Evolutionary conservation across 352 stramenopile species (phyloP).

Genomic region (Pythium volutum): DNA sequence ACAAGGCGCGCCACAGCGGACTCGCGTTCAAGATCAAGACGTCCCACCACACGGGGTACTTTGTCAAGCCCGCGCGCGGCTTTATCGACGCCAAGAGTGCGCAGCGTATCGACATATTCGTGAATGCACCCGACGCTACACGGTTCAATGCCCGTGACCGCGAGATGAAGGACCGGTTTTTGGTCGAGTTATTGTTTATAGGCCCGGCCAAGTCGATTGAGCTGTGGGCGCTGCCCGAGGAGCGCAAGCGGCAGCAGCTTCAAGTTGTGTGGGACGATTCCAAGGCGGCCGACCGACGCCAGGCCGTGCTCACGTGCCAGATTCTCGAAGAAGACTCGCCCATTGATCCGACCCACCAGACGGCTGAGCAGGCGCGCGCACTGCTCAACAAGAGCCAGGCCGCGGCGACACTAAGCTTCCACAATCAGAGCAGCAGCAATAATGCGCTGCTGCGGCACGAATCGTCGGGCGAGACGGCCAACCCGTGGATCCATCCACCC

Average conservation of each 20-base stretch:
- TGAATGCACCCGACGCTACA: conserved; percentile 38
- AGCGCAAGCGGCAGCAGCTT: conserved; percentile 32
- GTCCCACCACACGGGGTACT: conserved; percentile 73
- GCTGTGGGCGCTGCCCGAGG: conserved; percentile 40
- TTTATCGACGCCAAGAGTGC: conserved; percentile 57
- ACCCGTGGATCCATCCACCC: conserved; percentile 16
- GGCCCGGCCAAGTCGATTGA: conserved; percentile 34
- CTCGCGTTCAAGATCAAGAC: conserved; percentile 79
- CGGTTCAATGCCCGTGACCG: conserved; percentile 41
- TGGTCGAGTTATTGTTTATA: conserved; percentile 64
- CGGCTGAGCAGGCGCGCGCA: conserved; percentile 18
- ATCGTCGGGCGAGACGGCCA: conserved; percentile 5
- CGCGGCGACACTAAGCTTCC: conserved; percentile 4
- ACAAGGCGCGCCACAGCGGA: conserved; percentile 44
- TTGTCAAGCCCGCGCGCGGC: conserved; percentile 66
- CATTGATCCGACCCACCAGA: conserved; percentile 17
- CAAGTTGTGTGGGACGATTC: conserved; percentile 36
- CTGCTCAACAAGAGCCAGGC: conserved; percentile 21
- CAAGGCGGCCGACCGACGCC: conserved; percentile 9
- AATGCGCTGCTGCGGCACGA: conserved; percentile 1
- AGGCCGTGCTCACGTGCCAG: conserved; percentile 20
- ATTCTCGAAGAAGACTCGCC: conserved; percentile 22
- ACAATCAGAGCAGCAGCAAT: conserved; percentile 6
- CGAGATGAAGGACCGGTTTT: conserved; percentile 65
- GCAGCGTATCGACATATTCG: conserved; percentile 55